Percentiles rank a stretch among this genome's conserved stretches.
Conservation (phyloP, 1,284 basidiomycete genomes). For the Coriolopsis trogii region DNA sequence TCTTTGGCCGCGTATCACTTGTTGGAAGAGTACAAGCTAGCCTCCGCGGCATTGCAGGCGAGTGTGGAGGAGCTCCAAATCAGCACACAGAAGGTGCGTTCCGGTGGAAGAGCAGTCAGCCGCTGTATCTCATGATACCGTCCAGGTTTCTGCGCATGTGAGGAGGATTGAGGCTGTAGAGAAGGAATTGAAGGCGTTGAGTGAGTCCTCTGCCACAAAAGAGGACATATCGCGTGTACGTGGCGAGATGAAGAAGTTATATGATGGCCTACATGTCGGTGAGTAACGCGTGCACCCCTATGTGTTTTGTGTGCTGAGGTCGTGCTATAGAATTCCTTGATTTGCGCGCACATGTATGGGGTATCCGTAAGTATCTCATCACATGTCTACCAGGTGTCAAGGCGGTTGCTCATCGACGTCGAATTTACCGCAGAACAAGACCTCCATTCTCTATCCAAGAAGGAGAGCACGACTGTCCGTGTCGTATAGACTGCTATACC, state of each 20-base stretch:
- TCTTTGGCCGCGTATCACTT: conserved; percentile 87
- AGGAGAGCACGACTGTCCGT: conserved; percentile 60
- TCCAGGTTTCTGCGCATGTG: conserved; percentile 84
- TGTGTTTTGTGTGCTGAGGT: too few species aligned
- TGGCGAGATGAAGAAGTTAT: conserved; percentile 84
- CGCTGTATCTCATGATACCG: not conserved
- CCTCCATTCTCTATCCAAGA: conserved; percentile 72
- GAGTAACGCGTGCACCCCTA: too few species aligned
- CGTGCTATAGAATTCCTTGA: conserved; percentile 78
- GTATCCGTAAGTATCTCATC: conserved; percentile 65
- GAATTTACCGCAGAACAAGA: conserved; percentile 67
- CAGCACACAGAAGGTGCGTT: conserved; percentile 76
- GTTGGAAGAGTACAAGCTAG: conserved; percentile 88
- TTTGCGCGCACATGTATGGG: conserved; percentile 78
- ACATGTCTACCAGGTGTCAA: not conserved
- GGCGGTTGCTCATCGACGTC: not conserved
- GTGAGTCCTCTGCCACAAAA: conserved; percentile 68
- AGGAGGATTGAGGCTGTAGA: conserved; percentile 86
- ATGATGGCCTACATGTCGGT: conserved; percentile 81
- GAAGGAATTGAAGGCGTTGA: conserved; percentile 81
- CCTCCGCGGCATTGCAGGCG: conserved; percentile 80
- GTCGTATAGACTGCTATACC: conserved; percentile 27
- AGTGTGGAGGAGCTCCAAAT: conserved; percentile 86
- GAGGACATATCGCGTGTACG: conserved; percentile 79
- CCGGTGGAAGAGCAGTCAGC: not conserved